A percentile compares a stretch with the other conserved stretches of the same genome.
These are phyloP conservation scores for Rhodofomes roseus DNA, from an alignment of 1,284 basidiomycete genomes.

Conservation along the genomic window DNA sequence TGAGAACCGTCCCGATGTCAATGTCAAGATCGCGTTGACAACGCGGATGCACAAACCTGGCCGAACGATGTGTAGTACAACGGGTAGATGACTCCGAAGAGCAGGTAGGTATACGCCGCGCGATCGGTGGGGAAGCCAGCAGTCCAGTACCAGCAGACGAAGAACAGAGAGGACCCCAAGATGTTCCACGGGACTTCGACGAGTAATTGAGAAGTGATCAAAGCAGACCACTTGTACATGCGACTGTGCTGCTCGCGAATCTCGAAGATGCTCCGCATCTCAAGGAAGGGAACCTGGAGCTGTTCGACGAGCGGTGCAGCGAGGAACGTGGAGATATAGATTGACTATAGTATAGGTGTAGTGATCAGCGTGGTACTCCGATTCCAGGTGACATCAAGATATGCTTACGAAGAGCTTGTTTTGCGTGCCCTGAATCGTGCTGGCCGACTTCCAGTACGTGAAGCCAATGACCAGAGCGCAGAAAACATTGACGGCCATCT, in stretches of 20 bases:
- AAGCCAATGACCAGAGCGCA: conserved; percentile 62
- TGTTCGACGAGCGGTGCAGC: conserved; percentile 43
- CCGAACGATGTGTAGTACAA: conserved; percentile 45
- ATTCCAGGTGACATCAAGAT: background rate
- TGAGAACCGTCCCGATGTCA: conserved; percentile 50
- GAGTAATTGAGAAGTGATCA: conserved; percentile 56
- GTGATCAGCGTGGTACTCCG: background rate
- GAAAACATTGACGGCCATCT: conserved; percentile 54
- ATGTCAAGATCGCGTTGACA: conserved; percentile 46
- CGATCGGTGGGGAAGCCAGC: conserved; percentile 51
- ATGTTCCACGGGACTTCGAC: conserved; percentile 69
- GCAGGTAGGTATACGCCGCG: conserved; percentile 53
- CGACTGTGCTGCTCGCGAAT: conserved; percentile 63
- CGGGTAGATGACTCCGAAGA: conserved; percentile 48
- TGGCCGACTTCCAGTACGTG: conserved; percentile 63
- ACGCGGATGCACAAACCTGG: conserved; percentile 35
- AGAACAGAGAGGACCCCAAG: conserved; percentile 50
- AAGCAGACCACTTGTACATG: conserved; percentile 80
- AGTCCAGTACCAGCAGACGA: conserved; percentile 68
- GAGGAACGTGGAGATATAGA: conserved; percentile 43
- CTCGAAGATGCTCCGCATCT: conserved; percentile 54
- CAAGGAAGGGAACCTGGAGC: conserved; percentile 48
- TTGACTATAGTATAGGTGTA: conserved; percentile 11
- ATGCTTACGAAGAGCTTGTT: conserved; percentile 68
- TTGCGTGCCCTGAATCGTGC: conserved; percentile 68